Conservation (phyloP, 148 eudicot genomes). For the Amaranthus hypochondriacus region DNA sequence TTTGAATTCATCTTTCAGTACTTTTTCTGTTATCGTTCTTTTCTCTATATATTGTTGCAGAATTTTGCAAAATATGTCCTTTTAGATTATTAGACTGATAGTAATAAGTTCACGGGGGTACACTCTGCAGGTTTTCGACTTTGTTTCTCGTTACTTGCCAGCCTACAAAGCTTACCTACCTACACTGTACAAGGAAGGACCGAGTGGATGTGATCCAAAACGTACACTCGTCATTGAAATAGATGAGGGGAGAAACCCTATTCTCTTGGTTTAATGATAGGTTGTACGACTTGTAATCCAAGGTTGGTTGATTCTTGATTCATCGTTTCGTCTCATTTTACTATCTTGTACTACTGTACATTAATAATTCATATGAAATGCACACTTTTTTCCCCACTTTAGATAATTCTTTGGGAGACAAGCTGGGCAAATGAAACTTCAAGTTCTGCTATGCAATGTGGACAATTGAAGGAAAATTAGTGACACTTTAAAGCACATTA, state of each 20-base stretch:
- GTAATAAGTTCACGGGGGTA: not conserved
- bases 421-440: not conserved
- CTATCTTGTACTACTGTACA: constrained; percentile 1
- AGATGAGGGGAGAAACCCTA: constrained; percentile 93
- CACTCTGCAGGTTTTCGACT: constrained; percentile 69
- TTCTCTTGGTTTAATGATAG: constrained; percentile 26
- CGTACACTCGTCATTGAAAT: constrained; percentile 70
- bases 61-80: not conserved
- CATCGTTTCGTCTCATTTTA: not conserved
- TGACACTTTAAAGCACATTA: not conserved
- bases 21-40: not conserved
- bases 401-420: not conserved
- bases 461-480: no score
- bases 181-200: constrained; percentile 83
- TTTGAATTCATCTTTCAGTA: not conserved
- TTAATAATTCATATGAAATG: not conserved
- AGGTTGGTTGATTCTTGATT: constrained; percentile 9
- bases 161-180: constrained; percentile 97
- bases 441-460: not conserved
- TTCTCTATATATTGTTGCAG: not conserved
- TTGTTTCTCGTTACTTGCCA: constrained; percentile 90
- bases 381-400: not conserved
- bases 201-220: constrained; percentile 69
- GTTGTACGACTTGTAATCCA: not conserved
- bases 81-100: not conserved